Conservation (phyloP, 2,329 filamentous ascomycete species). For the Aspergillus ochraceus region DNA sequence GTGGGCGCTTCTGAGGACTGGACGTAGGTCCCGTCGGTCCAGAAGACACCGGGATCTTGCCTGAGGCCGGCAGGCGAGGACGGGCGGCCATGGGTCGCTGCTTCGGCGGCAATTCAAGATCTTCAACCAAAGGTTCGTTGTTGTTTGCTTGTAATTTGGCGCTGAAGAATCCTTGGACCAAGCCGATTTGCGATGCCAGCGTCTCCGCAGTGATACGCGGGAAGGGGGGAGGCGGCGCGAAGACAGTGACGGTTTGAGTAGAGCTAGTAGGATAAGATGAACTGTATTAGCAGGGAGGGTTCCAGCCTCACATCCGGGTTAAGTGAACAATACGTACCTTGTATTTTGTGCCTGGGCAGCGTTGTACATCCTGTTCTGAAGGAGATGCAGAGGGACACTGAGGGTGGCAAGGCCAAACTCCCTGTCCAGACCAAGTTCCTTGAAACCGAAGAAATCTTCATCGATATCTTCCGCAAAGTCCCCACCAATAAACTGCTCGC, state of each 20-base stretch:
- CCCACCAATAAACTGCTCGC: conserved; percentile 92
- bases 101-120: conserved; percentile 91
- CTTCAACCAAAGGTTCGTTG: conserved; percentile 82
- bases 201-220: conserved; percentile 78
- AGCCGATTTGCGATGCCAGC: conserved; percentile 76
- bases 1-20: conserved; percentile 45
- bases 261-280: conserved; percentile 19
- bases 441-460: conserved; percentile 99
- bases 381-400: conserved; percentile 87
- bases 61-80: conserved; percentile 47
- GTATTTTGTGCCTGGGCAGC: conserved; percentile 77
- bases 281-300: conserved; percentile 9
- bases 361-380: conserved; percentile 86
- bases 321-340: conserved; percentile 43
- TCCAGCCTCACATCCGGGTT: background rate
- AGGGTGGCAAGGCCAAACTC: conserved; percentile 87
- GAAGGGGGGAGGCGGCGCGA: conserved; percentile 65
- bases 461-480: conserved; percentile 98
- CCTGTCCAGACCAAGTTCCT: conserved; percentile 85
- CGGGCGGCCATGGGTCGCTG: conserved; percentile 61
- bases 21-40: conserved; percentile 31
- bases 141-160: conserved; percentile 82
- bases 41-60: conserved; percentile 43
- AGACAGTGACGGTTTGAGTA: conserved; percentile 56
- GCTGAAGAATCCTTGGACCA: conserved; percentile 89